phyloP scores from a whole-genome alignment of 495 filamentous ascomycete species.

The Lindgomyces ingoldianus region DNA sequence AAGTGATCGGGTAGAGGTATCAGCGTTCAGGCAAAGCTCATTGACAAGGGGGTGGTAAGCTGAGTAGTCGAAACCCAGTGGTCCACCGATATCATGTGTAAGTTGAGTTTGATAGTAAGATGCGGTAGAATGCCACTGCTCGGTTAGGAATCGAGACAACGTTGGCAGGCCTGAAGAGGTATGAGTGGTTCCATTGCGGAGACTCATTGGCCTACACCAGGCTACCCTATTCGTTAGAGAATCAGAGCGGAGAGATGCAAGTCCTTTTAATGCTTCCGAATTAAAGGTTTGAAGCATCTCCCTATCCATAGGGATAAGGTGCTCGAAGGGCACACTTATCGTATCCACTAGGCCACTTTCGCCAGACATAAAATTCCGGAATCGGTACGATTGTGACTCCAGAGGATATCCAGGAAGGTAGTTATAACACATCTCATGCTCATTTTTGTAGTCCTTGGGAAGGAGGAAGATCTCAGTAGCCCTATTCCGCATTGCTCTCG shows the following conservation, averaged over 20 bases:
- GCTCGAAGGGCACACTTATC: slow-evolving; percentile 54
- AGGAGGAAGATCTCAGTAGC: slow-evolving; percentile 83
- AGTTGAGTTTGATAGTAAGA: neutral
- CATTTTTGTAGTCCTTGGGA: neutral
- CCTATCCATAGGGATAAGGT: slow-evolving; percentile 56
- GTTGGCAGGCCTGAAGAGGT: neutral
- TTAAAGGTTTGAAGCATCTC: slow-evolving; percentile 49
- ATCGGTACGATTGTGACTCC: slow-evolving; percentile 56
- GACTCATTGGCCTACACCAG: neutral
- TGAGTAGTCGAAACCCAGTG: slow-evolving; percentile 22
- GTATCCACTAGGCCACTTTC: slow-evolving; percentile 34
- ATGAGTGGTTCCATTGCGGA: no score
- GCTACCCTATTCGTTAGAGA: neutral
- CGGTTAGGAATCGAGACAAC: neutral
- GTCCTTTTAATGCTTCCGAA: slow-evolving; percentile 34
- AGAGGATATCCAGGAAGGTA: slow-evolving; percentile 18
- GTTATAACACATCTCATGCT: neutral
- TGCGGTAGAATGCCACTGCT: neutral
- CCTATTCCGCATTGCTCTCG: slow-evolving; percentile 94
- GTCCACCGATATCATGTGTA: neutral
- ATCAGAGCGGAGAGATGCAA: neutral
- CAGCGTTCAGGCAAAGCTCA: slow-evolving; percentile 51
- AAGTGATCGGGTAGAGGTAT: slow-evolving; percentile 24
- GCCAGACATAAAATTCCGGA: slow-evolving; percentile 44
- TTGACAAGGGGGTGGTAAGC: slow-evolving; percentile 68